Evolutionary conservation across 2,329 filamentous ascomycete species (phyloP).

Genomic region (Macrophomina pseudophaseolina): DNA sequence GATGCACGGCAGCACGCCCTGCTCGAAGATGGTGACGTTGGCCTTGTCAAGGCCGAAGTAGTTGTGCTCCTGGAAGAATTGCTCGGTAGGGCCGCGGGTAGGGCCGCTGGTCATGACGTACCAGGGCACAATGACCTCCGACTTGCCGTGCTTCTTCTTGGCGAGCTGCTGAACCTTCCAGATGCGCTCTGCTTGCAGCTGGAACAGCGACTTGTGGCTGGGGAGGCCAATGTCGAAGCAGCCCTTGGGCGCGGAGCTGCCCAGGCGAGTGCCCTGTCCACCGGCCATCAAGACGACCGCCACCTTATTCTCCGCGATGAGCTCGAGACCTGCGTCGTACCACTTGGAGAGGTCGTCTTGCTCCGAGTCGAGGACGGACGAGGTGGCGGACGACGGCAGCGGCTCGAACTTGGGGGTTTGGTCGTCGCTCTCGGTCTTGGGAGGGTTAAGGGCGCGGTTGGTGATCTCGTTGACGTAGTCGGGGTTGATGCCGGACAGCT

Average conservation of each 20-base stretch:
- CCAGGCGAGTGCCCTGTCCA: constrained; percentile 91
- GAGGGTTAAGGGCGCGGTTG: constrained; percentile 79
- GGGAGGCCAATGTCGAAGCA: constrained; percentile 97
- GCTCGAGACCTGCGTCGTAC: constrained; percentile 73
- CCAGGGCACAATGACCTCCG: constrained; percentile 77
- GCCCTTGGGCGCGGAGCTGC: constrained; percentile 94
- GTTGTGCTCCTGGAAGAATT: constrained; percentile 86
- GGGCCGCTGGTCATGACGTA: constrained; percentile 99
- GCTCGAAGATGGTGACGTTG: constrained; percentile 93
- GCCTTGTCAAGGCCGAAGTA: constrained; percentile 88
- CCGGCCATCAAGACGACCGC: constrained; percentile 96
- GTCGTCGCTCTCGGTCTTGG: constrained; percentile 61
- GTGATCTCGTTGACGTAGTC: constrained; percentile 86
- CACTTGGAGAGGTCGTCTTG: constrained; percentile 78
- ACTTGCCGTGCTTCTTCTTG: constrained; percentile 67
- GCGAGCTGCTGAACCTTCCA: constrained; percentile 83
- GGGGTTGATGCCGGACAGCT: constrained; percentile 82
- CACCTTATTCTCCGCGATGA: constrained; percentile 72
- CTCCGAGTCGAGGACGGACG: constrained; percentile 89
- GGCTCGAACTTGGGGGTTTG: constrained; percentile 72
- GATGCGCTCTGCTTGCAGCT: constrained; percentile 96
- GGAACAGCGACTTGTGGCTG: constrained; percentile 92
- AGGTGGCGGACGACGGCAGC: constrained; percentile 82
- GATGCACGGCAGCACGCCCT: constrained; percentile 95
- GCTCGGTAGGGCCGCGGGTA: constrained; percentile 87